Evolutionary conservation across 202 grass and related monocot species (phyloP), one percentile per base, ranked within the genome.

Genomic region (Hordeum pubiflorum): DNA sequence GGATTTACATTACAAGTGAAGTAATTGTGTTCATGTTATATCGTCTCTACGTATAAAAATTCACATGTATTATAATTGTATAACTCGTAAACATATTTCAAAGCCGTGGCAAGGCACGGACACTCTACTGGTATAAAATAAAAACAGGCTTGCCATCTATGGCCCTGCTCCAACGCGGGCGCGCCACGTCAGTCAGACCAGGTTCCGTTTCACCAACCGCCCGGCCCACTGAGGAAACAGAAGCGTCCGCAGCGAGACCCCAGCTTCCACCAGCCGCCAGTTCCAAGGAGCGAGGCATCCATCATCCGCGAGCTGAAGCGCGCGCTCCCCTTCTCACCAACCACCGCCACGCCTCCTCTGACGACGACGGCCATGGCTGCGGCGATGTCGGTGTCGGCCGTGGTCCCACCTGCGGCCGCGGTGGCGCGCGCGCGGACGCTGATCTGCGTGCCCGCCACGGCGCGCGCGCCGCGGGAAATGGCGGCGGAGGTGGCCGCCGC

Each of bases 401-500:
- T 81, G 82, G 75, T 48, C 9, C 58, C 79, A 9, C 9, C 81
- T 23, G 12, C 72, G 26, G 76, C 50, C n/a, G 65, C 20, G 21
- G 58, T 41, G 86, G 69, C 69, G 21, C 38, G 58, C 37, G 6
- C 63, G 62, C 83, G 70, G 86, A 98, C 92, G 34, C 82, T 98
- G 36, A 64, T 98, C 57, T 98, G 95, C 71, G 84, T 93, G 34
- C 88, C 95, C 27, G 85, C 90, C 52, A 88, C 91, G 80, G 90
- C 92, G 58, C 89, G 89, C 77, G 88, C 86, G 23, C 76, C 77
- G 23, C 84, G 89, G 79, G 84, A 94, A 50, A 98, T 98, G 92
- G 58, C 79, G 52, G 81, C 67, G 64, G 95, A 93, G 58, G 82
- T 89, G 88, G 80, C 71, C 2, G 74, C 82, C 39, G 95, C 92